A percentile compares a stretch with the other conserved stretches of the same genome.
Conservation (phyloP, 179 eudicot species). For the Amaranthus tricolor region DNA sequence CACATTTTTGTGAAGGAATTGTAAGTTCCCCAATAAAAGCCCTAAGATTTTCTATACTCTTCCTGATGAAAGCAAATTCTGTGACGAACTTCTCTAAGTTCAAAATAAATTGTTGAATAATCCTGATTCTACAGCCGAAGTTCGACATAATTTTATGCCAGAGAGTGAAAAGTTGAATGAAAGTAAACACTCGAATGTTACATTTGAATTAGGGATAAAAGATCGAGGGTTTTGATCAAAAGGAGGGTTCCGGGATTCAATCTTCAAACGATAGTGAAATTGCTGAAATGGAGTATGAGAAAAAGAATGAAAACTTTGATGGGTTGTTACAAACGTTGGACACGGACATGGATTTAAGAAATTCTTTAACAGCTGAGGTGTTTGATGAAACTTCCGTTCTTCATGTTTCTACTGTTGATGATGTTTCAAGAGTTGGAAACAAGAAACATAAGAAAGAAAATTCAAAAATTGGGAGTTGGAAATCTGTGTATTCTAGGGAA, state of each 20-base stretch:
- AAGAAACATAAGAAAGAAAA: conserved; percentile 5
- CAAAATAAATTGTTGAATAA: no score
- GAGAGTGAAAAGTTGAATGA: no score
- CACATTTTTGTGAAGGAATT: no score
- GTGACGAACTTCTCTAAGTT: no score
- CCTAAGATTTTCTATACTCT: no score
- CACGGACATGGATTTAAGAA: conserved; percentile 10
- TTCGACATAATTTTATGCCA: no score
- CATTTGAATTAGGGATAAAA: background rate
- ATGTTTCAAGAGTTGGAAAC: conserved; percentile 18
- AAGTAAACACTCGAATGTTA: no score
- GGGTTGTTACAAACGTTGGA: conserved; percentile 5
- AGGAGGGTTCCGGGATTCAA: background rate
- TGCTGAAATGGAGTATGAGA: background rate
- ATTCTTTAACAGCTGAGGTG: conserved; percentile 33
- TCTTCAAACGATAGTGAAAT: background rate
- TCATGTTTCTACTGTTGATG: conserved; percentile 19
- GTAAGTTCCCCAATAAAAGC: no score
- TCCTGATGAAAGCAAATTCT: no score
- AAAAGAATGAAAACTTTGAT: background rate
- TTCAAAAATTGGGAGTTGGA: conserved; percentile 19
- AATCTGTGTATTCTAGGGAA: conserved; percentile 43
- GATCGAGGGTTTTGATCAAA: background rate
- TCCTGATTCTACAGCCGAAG: no score
- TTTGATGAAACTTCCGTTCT: conserved; percentile 42